Evolutionary conservation across 495 filamentous ascomycete genomes (phyloP), one percentile per base, ranked within the genome.

Genomic region (Penicillium diatomitis): DNA sequence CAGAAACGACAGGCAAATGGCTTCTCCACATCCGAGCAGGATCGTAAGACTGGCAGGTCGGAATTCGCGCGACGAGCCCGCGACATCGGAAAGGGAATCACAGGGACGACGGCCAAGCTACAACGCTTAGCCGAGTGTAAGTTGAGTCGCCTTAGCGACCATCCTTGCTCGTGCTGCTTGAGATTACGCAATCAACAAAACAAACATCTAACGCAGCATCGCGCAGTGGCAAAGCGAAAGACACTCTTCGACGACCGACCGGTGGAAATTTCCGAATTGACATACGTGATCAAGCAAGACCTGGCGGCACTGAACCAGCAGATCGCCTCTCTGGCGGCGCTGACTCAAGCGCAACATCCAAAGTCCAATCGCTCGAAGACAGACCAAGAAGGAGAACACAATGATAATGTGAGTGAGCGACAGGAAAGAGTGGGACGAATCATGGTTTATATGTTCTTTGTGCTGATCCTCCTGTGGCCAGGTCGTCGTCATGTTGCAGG

Each of bases 271-370:
- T 89, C 90, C 63, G 89, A 97, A 59, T 81, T 97, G 66, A 92
- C 90, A 7, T 95, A 87, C 58, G 82, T 95, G 63, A 96, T 98
- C 70, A 97, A 97, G 67, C 92, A 97, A 76, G 94, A 97, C 60
- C 79, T 97, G 29, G 87, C 90, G 0, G 82, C 85, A 8, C 69
- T 98, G 48, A 96, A 95, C 65, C 77, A 84, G 49, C 83, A 91
- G 62, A 97, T 98, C 60, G 82, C 84, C 40, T 75, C 72, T 12
- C 69, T 98, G 36, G 88, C 96, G 62, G 69, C 80, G 3, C 77
- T 96, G 12, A 82, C 80, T 0, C 71, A 78, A 32, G 70, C 78
- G 28, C 86, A 90, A 67, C 84, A 91, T 52, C 82, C 86, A 3
- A 86, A 86, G 46, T 63, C 62, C 9, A 66, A 54, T 42, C 69